A percentile compares a stretch with the other conserved stretches of the same genome.
phyloP scores from a whole-genome alignment of 805 yeast species.

The Metschnikowia orientalis region DNA sequence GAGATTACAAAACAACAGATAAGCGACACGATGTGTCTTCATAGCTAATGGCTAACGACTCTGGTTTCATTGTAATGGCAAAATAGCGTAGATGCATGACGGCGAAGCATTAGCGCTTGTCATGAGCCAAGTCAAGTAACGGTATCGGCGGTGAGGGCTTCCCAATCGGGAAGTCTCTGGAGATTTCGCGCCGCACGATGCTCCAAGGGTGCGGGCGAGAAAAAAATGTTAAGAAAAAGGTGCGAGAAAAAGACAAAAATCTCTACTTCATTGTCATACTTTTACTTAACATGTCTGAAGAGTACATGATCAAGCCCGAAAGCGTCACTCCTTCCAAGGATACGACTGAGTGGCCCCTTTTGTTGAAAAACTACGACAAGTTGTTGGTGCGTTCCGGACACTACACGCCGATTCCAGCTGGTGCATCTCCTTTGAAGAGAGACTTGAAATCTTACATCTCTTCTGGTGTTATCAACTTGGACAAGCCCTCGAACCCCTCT shows the following conservation, averaged over 20 bases:
- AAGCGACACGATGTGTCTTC: conserved; percentile 18
- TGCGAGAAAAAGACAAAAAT: conserved; percentile 10
- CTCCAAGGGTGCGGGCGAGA: conserved; percentile 11
- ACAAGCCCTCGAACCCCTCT: conserved; percentile 97
- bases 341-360: conserved; percentile 92
- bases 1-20: conserved; percentile 33
- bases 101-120: too few relatives aligned
- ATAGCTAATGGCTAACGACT: conserved; percentile 14
- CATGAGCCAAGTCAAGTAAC: too few relatives aligned
- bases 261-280: conserved; percentile 7
- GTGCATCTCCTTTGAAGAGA: conserved; percentile 91
- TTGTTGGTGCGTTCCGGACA: conserved; percentile 93
- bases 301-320: conserved; percentile 85
- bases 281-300: conserved; percentile 50
- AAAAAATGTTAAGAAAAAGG: conserved; percentile 12
- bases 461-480: conserved; percentile 94
- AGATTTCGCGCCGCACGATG: conserved; percentile 29
- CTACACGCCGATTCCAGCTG: conserved; percentile 95
- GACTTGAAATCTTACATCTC: conserved; percentile 85
- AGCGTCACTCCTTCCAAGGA: conserved; percentile 71
- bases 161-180: conserved; percentile 10
- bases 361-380: conserved; percentile 91
- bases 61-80: neutral
- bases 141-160: too few relatives aligned
- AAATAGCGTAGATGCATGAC: neutral